Percentiles rank a stretch among this genome's conserved stretches.
These are phyloP conservation scores for Turritis glabra DNA, from an alignment of 345 rosid genomes.

Conservation along the genomic window DNA sequence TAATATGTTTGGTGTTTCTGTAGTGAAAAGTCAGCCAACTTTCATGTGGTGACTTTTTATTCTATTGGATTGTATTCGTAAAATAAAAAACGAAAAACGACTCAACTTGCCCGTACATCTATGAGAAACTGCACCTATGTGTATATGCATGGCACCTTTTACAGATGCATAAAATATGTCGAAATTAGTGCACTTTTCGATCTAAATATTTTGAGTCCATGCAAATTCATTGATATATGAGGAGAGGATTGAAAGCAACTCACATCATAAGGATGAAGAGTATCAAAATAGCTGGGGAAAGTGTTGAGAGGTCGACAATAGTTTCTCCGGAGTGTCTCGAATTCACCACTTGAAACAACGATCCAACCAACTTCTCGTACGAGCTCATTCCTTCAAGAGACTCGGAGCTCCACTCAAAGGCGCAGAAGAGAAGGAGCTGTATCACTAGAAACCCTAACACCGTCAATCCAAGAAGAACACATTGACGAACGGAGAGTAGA, in stretches of 20 bases:
- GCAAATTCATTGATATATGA: not conserved
- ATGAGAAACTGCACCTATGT: not conserved
- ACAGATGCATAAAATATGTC: not conserved
- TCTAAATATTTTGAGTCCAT: not conserved
- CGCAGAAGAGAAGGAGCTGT: constrained; percentile 44
- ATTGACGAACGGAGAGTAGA: constrained; percentile 40
- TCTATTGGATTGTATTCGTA: not conserved
- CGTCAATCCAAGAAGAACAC: constrained; percentile 40
- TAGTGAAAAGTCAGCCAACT: constrained; percentile 6
- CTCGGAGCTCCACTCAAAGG: constrained; percentile 57
- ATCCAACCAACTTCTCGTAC: constrained; percentile 49
- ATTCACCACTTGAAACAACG: constrained; percentile 50
- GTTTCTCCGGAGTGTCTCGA: constrained; percentile 65
- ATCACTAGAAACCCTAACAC: constrained; percentile 46
- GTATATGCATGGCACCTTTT: not conserved
- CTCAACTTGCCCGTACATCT: constrained; percentile 1
- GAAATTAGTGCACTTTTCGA: not conserved
- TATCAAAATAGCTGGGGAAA: constrained; percentile 60
- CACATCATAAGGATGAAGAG: constrained; percentile 68
- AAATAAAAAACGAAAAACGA: not conserved
- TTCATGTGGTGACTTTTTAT: not conserved
- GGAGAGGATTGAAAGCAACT: constrained; percentile 35
- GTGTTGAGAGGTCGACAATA: constrained; percentile 51
- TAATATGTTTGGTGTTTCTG: not conserved
- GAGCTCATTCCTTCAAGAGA: constrained; percentile 42